These are phyloP conservation scores for Thalassiosira hispida DNA, from an alignment of 352 stramenopile genomes.

Conservation along the genomic window DNA sequence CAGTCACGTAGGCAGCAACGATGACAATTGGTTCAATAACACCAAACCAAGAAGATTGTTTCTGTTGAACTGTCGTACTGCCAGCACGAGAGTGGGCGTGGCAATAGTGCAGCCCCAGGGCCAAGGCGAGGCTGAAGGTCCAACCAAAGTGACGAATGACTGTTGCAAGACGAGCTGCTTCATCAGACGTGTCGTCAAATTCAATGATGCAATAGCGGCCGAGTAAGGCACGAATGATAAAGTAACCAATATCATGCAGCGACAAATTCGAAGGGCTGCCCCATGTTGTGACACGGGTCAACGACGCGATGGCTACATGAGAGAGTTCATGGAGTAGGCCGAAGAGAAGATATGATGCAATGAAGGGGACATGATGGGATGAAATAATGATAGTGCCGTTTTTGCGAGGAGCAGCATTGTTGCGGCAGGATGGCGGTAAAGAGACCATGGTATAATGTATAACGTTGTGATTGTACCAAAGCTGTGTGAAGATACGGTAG, in stretches of 20 bases:
- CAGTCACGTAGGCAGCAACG: conserved; percentile 57
- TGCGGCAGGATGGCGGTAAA: too few relatives aligned
- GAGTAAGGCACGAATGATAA: conserved; percentile 25
- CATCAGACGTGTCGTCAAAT: not conserved
- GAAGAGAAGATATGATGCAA: conserved; percentile 63
- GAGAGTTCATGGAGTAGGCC: conserved; percentile 68
- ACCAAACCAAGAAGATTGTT: not conserved
- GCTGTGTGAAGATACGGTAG: too few relatives aligned
- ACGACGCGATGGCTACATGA: conserved; percentile 46
- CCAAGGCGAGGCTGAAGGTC: conserved; percentile 64
- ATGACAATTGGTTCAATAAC: conserved; percentile 4
- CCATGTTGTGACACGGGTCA: not conserved
- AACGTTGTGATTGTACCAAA: too few relatives aligned
- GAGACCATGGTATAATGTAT: too few relatives aligned
- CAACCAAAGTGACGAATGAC: conserved; percentile 67
- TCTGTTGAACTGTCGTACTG: not conserved
- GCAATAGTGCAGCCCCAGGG: conserved; percentile 21
- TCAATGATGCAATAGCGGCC: conserved; percentile 44
- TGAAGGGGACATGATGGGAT: not conserved
- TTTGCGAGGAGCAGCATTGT: too few relatives aligned
- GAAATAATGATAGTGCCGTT: too few relatives aligned
- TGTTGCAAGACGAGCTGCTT: not conserved
- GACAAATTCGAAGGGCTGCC: not conserved
- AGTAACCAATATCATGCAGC: not conserved
- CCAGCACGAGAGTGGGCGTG: not conserved